Base-by-base conservation (phyloP, 2,329 filamentous ascomycete species). In the Aspergillus proliferans region DNA sequence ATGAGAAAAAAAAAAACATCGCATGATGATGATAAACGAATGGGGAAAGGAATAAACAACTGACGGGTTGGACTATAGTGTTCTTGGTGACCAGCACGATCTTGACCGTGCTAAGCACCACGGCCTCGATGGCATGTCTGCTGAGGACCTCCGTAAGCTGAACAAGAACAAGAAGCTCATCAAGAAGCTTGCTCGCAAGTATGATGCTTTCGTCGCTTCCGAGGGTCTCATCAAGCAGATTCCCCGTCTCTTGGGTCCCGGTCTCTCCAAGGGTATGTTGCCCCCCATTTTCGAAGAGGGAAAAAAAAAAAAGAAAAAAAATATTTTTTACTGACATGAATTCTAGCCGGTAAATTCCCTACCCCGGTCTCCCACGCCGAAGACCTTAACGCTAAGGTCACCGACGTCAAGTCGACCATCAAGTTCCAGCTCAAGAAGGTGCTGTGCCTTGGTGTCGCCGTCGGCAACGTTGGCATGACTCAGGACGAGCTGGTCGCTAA, bases 81-180 rank as follows among this genome's bases (percentile, higher is more conserved):
- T 96, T 80, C 76, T 95, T 74, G 79, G 89, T 79, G 82, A 93
- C 84, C 80, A 94, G 86, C 92, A 97, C 83, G 93, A 98, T 84
- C 94, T 98, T 73, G 93, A 98, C 76, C 91, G 93, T 84, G 92
- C 93, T 73, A 98, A 98, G 86, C 93, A 98, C 83, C 88, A 90
- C 71, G 92, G 90, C 75, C 84, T 97, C 66, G 93, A 98, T 73
- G 90, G 92, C 80, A 97, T 97, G 93, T 95, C 88, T 70, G 78
- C 88, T 62, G 93, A 98, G 70, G 93, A 98, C 78, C 80, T 98
- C 80, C 98, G 98, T 88, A 98, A 98, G 87, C 89, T 98, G 66
- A 98, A 98, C 87, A 98, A 98, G 89, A 98, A 98, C 89, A 97
- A 98, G 88, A 98, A 98, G 87, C 86, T 97, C 71, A 96, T 98